These are phyloP conservation scores for Perkinsus olseni DNA, from an alignment of 169 alveolate genomes.

Conservation along the genomic window DNA sequence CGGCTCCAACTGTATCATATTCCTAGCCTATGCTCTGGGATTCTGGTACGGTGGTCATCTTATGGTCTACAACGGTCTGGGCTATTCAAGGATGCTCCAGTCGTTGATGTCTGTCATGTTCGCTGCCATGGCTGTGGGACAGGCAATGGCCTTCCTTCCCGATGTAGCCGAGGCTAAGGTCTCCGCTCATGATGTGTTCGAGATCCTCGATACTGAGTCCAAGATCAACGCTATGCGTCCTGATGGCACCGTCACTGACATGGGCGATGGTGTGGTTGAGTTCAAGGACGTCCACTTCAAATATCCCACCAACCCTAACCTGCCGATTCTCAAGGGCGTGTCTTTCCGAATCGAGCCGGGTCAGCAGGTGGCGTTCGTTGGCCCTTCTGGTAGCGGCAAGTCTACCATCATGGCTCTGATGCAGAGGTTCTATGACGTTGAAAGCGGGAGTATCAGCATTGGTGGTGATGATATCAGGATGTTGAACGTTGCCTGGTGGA, in stretches of 20 bases:
- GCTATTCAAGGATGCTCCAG: conserved; percentile 40
- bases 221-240: not conserved
- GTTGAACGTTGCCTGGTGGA: conserved; percentile 43
- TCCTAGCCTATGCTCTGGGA: conserved; percentile 38
- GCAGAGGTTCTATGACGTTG: conserved; percentile 50
- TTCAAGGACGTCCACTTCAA: conserved; percentile 35
- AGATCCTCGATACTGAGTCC: conserved; percentile 29
- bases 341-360: conserved; percentile 63
- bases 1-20: conserved; percentile 43
- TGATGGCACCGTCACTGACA: not conserved
- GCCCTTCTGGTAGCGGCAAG: conserved; percentile 75
- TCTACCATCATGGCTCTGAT: conserved; percentile 47
- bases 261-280: conserved; percentile 30
- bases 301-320: not conserved
- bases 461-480: conserved; percentile 54
- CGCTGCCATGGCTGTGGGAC: conserved; percentile 37
- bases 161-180: conserved; percentile 33
- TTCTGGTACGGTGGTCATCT: conserved; percentile 46
- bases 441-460: conserved; percentile 46
- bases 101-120: conserved; percentile 35
- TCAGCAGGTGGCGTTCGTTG: conserved; percentile 74
- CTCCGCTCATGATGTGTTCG: conserved; percentile 36
- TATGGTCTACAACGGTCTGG: conserved; percentile 27
- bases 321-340: conserved; percentile 17
- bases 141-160: conserved; percentile 32